Base-by-base conservation (phyloP, 129 eudicot species). In the Arctium lappa region DNA sequence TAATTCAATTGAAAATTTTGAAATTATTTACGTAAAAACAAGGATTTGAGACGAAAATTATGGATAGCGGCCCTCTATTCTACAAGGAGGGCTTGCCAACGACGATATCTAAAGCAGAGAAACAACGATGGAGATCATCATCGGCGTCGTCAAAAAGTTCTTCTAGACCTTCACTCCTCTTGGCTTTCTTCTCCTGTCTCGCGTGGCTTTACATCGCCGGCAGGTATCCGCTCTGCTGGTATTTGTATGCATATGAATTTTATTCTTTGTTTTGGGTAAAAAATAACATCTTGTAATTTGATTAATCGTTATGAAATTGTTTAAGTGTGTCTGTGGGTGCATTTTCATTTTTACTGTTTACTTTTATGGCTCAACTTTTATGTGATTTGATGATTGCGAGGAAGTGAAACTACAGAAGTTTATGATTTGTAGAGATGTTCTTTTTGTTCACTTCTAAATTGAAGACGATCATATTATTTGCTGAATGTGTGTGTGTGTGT, bases 161-260 rank as follows among this genome's bases (percentile, higher is more conserved):
- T 32, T 81, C 87, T 2, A 88, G 38, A n/a, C 85, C 94, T 74
- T 81, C 97, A 9, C 42, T 93, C 13, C 75, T 91, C 5, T 50
- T 93, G 78, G 92, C 88, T 6, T 90, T 92, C 81, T 81, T 92
- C 79, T 90, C 97, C 79, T 92, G 97, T 85, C 66, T 92, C 83
- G 97, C 97, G 53, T 92, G 97, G 92, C 90, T 92, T 69, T 92
- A 92, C 86, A 83, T 92, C 40, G 97, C 97, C 62, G 97, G 97
- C 73, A 71, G 97, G 97, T 92, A 44, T 63, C 38, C 36, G 6
- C 15, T 84, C 22, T 27, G 11, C 22, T 30, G 46, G 16, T 44
- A 9, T 11, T 22, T 6, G 16, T 60, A 11, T 75, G 46, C 22
- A n/a, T 27, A 34, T 60, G 29, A 34, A 37, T 7, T 8, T 68